phyloP scores from a whole-genome alignment of 352 stramenopile genomes.

The Discostella stelligera region DNA sequence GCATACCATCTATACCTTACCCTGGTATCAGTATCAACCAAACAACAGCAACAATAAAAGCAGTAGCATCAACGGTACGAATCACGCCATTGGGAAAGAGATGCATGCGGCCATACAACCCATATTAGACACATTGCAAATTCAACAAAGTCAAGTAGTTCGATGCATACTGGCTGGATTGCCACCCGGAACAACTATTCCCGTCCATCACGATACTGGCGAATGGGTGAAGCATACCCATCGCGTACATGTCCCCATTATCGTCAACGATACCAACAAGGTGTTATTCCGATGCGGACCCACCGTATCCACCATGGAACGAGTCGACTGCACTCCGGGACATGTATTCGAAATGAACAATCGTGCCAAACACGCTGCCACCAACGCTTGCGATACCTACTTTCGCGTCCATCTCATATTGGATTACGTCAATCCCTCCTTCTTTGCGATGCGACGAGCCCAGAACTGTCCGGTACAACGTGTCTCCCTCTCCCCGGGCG shows the following conservation, averaged over 20 bases:
- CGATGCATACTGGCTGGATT: slow-evolving; percentile 94
- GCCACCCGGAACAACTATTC: slow-evolving; percentile 92
- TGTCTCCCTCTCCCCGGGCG: slow-evolving; percentile 86
- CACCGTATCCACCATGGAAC: slow-evolving; percentile 85
- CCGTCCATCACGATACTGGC: slow-evolving; percentile 96
- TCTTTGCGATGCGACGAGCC: slow-evolving; percentile 37
- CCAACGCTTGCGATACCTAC: slow-evolving; percentile 87
- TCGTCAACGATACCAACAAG: slow-evolving; percentile 81
- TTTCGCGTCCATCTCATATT: slow-evolving; percentile 97
- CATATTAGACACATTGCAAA: slow-evolving; percentile 88
- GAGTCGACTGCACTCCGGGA: slow-evolving; percentile 90
- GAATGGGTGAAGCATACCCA: slow-evolving; percentile 95
- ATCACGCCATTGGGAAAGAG: slow-evolving; percentile 17
- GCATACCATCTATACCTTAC: slow-evolving; percentile 91
- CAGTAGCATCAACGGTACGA: no score
- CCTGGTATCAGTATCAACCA: slow-evolving; percentile 87
- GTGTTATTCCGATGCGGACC: slow-evolving; percentile 88
- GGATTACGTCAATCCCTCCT: slow-evolving; percentile 92
- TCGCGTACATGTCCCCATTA: slow-evolving; percentile 94
- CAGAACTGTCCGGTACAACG: slow-evolving; percentile 64
- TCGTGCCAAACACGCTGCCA: slow-evolving; percentile 92
- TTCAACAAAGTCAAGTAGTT: slow-evolving; percentile 84
- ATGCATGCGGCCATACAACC: slow-evolving; percentile 69
- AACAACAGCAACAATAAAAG: background rate
- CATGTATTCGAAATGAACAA: slow-evolving; percentile 99